Percentiles rank a stretch among this genome's conserved stretches.
phyloP scores from a whole-genome alignment of 2,329 filamentous ascomycete genomes.

The Sclerotinia spermophila region DNA sequence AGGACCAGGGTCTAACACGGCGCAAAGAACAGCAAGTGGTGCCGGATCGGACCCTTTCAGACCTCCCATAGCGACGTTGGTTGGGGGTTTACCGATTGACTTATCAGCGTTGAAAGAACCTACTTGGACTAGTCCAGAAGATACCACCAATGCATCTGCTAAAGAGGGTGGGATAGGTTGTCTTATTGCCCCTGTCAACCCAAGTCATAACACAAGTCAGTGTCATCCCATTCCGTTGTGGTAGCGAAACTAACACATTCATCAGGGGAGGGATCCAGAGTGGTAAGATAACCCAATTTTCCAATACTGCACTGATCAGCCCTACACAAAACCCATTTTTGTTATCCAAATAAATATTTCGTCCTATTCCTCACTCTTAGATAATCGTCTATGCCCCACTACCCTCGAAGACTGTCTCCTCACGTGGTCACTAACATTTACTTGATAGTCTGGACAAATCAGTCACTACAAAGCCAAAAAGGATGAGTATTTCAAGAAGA shows the following conservation, averaged over 20 bases:
- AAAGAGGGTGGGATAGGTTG: slow-evolving; percentile 6
- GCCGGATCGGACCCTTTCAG: not conserved
- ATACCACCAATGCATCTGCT: slow-evolving; percentile 13
- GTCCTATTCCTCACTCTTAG: not conserved
- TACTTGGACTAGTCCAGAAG: slow-evolving; percentile 8
- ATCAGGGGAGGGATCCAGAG: slow-evolving; percentile 1
- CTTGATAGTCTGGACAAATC: not conserved
- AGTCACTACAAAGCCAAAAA: slow-evolving; percentile 3
- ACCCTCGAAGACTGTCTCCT: not conserved
- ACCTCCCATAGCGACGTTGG: not conserved
- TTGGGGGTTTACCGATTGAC: not conserved
- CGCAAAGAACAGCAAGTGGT: not conserved
- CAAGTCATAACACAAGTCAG: slow-evolving; percentile 4
- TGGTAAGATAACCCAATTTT: not conserved
- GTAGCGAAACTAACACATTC: not conserved
- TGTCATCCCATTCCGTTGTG: not conserved
- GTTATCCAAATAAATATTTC: not conserved
- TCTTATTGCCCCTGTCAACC: slow-evolving; percentile 11
- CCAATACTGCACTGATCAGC: not conserved
- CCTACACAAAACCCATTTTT: not conserved
- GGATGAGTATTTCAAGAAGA: slow-evolving; percentile 9
- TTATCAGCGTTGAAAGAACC: not conserved
- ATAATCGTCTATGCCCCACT: not conserved
- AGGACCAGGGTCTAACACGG: not conserved
- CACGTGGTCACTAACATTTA: not conserved